Evolutionary conservation across 2,329 filamentous ascomycete species (phyloP).

Genomic region (Endoconidiophora polonica): DNA sequence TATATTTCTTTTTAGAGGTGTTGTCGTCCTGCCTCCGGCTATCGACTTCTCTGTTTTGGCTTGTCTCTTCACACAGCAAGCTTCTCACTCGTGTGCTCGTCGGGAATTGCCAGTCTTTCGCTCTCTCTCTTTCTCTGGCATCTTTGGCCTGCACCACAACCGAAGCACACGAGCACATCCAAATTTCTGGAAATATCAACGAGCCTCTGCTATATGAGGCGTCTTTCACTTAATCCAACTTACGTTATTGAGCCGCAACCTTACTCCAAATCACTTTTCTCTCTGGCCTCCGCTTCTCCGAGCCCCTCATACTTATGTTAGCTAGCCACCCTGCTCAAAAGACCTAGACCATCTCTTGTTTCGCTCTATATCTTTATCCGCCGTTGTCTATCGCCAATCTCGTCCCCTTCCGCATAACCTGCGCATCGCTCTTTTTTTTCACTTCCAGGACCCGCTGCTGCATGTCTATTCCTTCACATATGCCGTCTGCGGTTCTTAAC

Average conservation of each 20-base stretch:
- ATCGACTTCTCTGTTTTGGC: no score
- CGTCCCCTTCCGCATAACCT: not conserved
- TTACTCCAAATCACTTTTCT: constrained; percentile 2
- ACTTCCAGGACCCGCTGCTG: not conserved
- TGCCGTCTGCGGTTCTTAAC: constrained; percentile 9
- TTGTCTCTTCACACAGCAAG: no score
- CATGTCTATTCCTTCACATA: not conserved
- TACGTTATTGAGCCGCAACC: not conserved
- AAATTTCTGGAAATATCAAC: no score
- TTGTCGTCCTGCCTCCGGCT: no score
- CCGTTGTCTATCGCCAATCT: not conserved
- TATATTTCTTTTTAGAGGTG: no score
- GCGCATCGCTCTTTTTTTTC: not conserved
- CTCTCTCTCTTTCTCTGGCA: not conserved
- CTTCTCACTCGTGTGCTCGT: no score
- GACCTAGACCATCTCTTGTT: not conserved
- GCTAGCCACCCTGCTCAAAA: not conserved
- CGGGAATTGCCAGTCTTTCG: no score
- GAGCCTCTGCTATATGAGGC: no score
- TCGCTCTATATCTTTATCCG: no score
- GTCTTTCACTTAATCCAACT: not conserved
- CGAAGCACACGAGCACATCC: not conserved
- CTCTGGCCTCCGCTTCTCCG: constrained; percentile 7
- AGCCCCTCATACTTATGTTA: not conserved
- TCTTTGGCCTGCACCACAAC: not conserved